These are phyloP conservation scores for Sphagnurus paluster DNA, from an alignment of 1,284 basidiomycete genomes.

Conservation along the genomic window DNA sequence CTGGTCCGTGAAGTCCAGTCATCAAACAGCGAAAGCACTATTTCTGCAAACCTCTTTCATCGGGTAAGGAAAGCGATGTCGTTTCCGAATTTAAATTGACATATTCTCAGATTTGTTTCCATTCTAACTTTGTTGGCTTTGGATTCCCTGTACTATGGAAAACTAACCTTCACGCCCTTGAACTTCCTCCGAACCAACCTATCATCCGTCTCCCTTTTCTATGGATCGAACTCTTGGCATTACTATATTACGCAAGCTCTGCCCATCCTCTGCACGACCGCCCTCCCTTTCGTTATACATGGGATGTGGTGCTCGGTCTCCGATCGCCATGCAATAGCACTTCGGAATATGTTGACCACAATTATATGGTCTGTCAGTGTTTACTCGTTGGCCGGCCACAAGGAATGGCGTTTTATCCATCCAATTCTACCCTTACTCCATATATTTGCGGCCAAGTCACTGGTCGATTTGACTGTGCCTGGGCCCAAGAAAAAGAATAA, in stretches of 20 bases:
- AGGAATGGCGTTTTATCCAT: conserved; percentile 97
- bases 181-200: conserved; percentile 85
- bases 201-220: conserved; percentile 87
- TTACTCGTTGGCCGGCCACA: conserved; percentile 85
- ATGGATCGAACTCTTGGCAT: conserved; percentile 85
- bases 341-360: conserved; percentile 51
- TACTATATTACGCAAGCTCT: conserved; percentile 89
- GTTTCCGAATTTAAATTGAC: not conserved
- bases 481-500: conserved; percentile 8
- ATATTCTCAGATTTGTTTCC: conserved; percentile 35
- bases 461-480: conserved; percentile 50
- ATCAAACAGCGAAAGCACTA: conserved; percentile 31
- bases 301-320: conserved; percentile 48
- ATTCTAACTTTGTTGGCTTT: conserved; percentile 43
- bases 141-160: conserved; percentile 74
- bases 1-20: conserved; percentile 43
- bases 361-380: conserved; percentile 65
- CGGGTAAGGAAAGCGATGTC: conserved; percentile 41
- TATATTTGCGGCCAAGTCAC: conserved; percentile 73
- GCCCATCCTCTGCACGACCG: conserved; percentile 77
- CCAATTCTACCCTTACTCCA: conserved; percentile 88
- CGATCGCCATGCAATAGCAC: conserved; percentile 28
- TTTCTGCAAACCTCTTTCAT: conserved; percentile 37
- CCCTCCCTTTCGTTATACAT: conserved; percentile 71
- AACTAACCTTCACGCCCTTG: conserved; percentile 72